A percentile compares a stretch with the other conserved stretches of the same genome.
These are phyloP conservation scores for Nicotiana tomentosiformis DNA, from an alignment of 257 asterid genomes.

Conservation along the genomic window DNA sequence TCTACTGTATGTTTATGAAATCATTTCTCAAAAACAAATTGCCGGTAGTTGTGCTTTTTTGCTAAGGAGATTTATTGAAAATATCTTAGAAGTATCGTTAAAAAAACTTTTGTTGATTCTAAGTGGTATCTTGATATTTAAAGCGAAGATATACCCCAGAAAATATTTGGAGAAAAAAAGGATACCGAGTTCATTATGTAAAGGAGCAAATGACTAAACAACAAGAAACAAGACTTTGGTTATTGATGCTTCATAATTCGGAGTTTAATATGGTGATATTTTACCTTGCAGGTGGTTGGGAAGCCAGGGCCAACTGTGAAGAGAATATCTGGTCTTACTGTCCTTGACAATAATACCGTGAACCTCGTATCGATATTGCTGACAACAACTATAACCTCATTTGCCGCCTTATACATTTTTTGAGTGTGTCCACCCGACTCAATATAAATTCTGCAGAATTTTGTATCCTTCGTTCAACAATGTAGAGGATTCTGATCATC, in stretches of 20 bases:
- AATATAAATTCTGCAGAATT: not conserved
- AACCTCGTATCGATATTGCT: slow-evolving; percentile 67
- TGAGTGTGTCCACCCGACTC: slow-evolving; percentile 19
- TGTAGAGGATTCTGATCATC: not conserved
- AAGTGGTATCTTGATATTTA: not conserved
- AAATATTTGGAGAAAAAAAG: not conserved
- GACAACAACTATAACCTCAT: slow-evolving; percentile 52
- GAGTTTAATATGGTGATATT: not conserved
- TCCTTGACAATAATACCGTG: slow-evolving; percentile 86
- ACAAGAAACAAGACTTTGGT: not conserved
- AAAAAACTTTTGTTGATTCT: not conserved
- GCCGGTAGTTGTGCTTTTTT: not conserved
- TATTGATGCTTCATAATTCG: not conserved
- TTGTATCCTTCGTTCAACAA: not conserved
- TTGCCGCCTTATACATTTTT: slow-evolving; percentile 56
- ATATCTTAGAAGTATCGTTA: not conserved
- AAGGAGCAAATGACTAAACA: not conserved
- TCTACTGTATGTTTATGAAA: not conserved
- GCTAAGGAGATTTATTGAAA: not conserved
- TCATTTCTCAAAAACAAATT: not conserved
- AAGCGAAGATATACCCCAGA: not conserved
- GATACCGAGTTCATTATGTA: not conserved
- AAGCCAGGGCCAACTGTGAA: slow-evolving; percentile 89
- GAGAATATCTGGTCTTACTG: slow-evolving; percentile 70
- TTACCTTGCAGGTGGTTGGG: slow-evolving; percentile 64